Percentiles rank a stretch among this genome's conserved stretches.
These are phyloP conservation scores for Penicillium sp. DNA, from an alignment of 2,329 filamentous ascomycete genomes.

Conservation along the genomic window DNA sequence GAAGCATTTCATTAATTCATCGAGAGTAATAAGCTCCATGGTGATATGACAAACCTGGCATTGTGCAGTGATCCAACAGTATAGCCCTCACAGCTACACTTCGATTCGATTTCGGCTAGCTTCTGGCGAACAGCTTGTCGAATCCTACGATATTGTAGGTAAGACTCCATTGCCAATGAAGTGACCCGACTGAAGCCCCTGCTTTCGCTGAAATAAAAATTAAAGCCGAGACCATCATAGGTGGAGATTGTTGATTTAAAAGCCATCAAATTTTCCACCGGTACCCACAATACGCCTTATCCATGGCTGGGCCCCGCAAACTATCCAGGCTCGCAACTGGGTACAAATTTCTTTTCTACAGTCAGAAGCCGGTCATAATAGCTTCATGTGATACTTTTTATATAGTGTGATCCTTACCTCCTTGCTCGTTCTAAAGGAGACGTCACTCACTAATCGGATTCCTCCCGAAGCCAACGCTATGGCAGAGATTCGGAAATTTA, in stretches of 20 bases:
- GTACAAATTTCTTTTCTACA: neutral
- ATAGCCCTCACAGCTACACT: slow-evolving; percentile 9
- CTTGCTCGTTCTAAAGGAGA: neutral
- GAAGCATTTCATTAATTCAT: neutral
- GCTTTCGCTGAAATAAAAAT: neutral
- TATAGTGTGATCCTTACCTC: too few relatives aligned
- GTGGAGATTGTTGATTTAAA: slow-evolving; percentile 2
- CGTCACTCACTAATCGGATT: neutral
- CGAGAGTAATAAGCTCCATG: neutral
- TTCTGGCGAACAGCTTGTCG: slow-evolving; percentile 13
- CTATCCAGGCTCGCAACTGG: neutral
- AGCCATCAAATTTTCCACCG: slow-evolving; percentile 1
- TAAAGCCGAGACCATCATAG: neutral
- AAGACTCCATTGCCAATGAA: slow-evolving; percentile 19
- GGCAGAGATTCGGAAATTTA: neutral
- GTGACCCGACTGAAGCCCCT: neutral
- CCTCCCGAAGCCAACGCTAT: neutral
- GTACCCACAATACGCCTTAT: neutral
- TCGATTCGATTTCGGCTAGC: slow-evolving; percentile 3
- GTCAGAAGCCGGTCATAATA: too few relatives aligned
- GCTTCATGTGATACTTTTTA: neutral
- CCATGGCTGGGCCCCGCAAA: slow-evolving; percentile 1
- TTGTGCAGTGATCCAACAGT: slow-evolving; percentile 5
- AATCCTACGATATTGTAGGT: slow-evolving; percentile 22
- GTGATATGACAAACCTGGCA: slow-evolving; percentile 4